Conservation (phyloP, 2,329 filamentous ascomycete genomes). For the Zymoseptoria passerinii region DNA sequence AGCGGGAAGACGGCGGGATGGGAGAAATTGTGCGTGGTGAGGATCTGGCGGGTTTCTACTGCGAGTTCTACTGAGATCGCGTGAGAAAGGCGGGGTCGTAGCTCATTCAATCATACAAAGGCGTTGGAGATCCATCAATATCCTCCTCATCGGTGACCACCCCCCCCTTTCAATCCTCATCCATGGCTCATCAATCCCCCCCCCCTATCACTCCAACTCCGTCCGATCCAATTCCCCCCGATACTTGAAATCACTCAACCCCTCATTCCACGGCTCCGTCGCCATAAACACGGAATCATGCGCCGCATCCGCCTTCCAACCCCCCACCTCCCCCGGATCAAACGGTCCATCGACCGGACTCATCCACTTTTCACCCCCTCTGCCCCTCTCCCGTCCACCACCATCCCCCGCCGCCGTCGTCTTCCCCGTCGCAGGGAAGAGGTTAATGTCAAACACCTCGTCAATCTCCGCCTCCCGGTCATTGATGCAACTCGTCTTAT, state of each 20-base stretch:
- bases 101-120: background rate
- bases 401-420: background rate
- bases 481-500: slow-evolving; percentile 37
- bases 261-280: slow-evolving; percentile 28
- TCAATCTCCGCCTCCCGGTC: slow-evolving; percentile 32
- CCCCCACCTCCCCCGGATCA: slow-evolving; percentile 9
- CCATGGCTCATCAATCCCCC: background rate
- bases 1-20: slow-evolving; percentile 86
- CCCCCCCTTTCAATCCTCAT: background rate
- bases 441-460: slow-evolving; percentile 43
- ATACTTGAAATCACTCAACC: slow-evolving; percentile 27
- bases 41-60: slow-evolving; percentile 58
- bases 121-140: background rate
- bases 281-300: slow-evolving; percentile 21
- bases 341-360: background rate
- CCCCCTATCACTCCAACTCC: slow-evolving; percentile 22
- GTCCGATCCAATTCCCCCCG: slow-evolving; percentile 19
- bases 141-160: background rate
- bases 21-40: slow-evolving; percentile 85
- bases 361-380: background rate
- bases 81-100: background rate
- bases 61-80: too few species aligned
- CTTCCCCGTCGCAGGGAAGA: slow-evolving; percentile 24
- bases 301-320: slow-evolving; percentile 15
- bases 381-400: background rate